Evolutionary conservation across 148 eudicot genomes (phyloP).

Genomic region (Heliamphora exappendiculata): DNA sequence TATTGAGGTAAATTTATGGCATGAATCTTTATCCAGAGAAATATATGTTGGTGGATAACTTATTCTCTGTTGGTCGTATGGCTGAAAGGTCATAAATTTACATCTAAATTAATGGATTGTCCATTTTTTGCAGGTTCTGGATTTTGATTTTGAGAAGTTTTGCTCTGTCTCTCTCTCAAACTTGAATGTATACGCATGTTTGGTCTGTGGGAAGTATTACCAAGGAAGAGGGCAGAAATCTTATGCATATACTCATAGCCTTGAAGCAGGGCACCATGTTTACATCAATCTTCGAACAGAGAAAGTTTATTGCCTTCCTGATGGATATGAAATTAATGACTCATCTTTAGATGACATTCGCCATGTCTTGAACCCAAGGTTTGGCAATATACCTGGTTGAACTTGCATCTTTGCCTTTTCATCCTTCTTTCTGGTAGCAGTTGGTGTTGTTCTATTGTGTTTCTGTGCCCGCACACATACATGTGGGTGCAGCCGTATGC

Average conservation of each 20-base stretch:
- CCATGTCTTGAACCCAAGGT: slow-evolving; percentile 91
- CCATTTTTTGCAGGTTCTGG: slow-evolving; percentile 59
- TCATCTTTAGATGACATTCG: slow-evolving; percentile 89
- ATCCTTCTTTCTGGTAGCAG: neutral
- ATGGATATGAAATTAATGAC: slow-evolving; percentile 88
- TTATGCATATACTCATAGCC: slow-evolving; percentile 89
- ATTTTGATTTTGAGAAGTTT: slow-evolving; percentile 94
- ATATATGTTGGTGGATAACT: neutral
- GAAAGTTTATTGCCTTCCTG: slow-evolving; percentile 94
- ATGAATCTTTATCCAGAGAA: neutral
- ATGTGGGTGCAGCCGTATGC: neutral
- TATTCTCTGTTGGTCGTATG: neutral
- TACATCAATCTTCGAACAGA: slow-evolving; percentile 80
- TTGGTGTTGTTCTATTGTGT: neutral
- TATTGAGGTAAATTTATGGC: neutral
- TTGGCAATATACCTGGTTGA: slow-evolving; percentile 11
- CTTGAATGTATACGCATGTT: slow-evolving; percentile 90
- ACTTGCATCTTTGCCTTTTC: neutral
- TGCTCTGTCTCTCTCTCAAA: slow-evolving; percentile 89
- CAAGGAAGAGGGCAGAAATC: slow-evolving; percentile 93
- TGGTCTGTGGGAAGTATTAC: slow-evolving; percentile 91
- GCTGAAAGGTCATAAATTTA: neutral
- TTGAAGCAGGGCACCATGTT: slow-evolving; percentile 94
- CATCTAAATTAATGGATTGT: neutral
- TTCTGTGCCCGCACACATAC: neutral